Conservation (phyloP, 2,329 filamentous ascomycete genomes). For the Macrophomina tecta region DNA sequence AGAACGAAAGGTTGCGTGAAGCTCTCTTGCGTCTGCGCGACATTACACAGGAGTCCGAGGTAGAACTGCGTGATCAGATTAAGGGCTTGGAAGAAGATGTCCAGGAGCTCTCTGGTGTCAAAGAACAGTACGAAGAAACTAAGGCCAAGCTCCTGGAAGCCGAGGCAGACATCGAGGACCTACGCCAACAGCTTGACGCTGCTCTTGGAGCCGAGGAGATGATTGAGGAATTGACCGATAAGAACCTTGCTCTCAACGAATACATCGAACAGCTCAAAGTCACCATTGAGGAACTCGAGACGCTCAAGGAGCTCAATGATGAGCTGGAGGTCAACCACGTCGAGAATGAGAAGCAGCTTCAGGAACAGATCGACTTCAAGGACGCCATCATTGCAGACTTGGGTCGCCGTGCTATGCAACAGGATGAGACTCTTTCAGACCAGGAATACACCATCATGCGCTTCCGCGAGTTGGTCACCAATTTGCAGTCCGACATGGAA, state of each 20-base stretch:
- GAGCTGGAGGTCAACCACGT: slow-evolving; percentile 93
- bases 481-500: slow-evolving; percentile 83
- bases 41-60: slow-evolving; percentile 83
- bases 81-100: slow-evolving; percentile 47
- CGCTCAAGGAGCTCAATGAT: slow-evolving; percentile 88
- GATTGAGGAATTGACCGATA: slow-evolving; percentile 88
- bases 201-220: slow-evolving; percentile 89
- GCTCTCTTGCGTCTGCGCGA: slow-evolving; percentile 85
- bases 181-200: slow-evolving; percentile 89
- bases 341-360: slow-evolving; percentile 91
- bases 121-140: slow-evolving; percentile 69
- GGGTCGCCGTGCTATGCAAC: slow-evolving; percentile 71
- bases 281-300: slow-evolving; percentile 86
- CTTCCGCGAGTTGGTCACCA: slow-evolving; percentile 88
- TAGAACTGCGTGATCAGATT: slow-evolving; percentile 73
- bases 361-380: slow-evolving; percentile 89
- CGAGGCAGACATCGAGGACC: slow-evolving; percentile 79
- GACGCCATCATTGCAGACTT: slow-evolving; percentile 86
- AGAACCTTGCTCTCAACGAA: slow-evolving; percentile 83
- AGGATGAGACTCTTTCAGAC: slow-evolving; percentile 82
- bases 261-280: slow-evolving; percentile 82
- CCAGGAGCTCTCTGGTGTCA: slow-evolving; percentile 44
- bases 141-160: slow-evolving; percentile 76
- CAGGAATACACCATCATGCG: slow-evolving; percentile 88
- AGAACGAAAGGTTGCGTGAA: slow-evolving; percentile 85